These are phyloP conservation scores for Apiotrichum montevideense DNA, from an alignment of 1,284 basidiomycete species.

Conservation along the genomic window DNA sequence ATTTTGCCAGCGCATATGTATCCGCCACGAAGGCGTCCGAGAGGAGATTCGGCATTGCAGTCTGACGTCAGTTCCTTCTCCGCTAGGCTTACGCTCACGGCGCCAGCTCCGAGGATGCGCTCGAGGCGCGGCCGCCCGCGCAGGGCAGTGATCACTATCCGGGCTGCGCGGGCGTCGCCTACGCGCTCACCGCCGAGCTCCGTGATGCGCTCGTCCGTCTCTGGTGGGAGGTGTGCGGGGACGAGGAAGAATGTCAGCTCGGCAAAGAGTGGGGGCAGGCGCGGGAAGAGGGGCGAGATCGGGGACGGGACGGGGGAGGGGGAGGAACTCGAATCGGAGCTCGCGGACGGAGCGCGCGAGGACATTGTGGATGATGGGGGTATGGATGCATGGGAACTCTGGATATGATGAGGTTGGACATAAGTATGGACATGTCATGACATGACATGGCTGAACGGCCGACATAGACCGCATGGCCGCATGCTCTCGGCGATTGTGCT, in stretches of 20 bases:
- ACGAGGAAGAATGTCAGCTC: constrained; percentile 39
- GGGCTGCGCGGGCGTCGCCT: constrained; percentile 12
- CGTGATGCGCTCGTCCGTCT: constrained; percentile 3
- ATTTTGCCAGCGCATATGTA: constrained; percentile 15
- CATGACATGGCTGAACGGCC: too few species aligned
- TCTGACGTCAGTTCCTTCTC: background rate
- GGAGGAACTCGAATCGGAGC: too few species aligned
- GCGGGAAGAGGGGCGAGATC: background rate
- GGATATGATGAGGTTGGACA: too few species aligned
- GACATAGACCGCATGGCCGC: too few species aligned
- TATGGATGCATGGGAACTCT: too few species aligned
- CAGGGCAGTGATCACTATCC: constrained; percentile 35
- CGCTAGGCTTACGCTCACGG: background rate
- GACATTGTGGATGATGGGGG: too few species aligned
- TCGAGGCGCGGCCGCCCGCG: constrained; percentile 35
- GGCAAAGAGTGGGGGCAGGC: constrained; percentile 33
- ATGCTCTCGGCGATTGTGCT: too few species aligned
- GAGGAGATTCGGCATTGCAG: constrained; percentile 12
- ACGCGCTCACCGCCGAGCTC: constrained; percentile 36
- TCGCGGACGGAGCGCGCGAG: too few species aligned
- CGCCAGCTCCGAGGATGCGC: constrained; percentile 19
- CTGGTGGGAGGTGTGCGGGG: constrained; percentile 25
- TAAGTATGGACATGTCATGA: too few species aligned
- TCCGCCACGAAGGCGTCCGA: constrained; percentile 28
- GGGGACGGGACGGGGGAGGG: background rate